A percentile compares a stretch with the other conserved stretches of the same genome.
These are phyloP conservation scores for Fusarium sp. DNA, from an alignment of 2,329 filamentous ascomycete genomes.

Conservation along the genomic window DNA sequence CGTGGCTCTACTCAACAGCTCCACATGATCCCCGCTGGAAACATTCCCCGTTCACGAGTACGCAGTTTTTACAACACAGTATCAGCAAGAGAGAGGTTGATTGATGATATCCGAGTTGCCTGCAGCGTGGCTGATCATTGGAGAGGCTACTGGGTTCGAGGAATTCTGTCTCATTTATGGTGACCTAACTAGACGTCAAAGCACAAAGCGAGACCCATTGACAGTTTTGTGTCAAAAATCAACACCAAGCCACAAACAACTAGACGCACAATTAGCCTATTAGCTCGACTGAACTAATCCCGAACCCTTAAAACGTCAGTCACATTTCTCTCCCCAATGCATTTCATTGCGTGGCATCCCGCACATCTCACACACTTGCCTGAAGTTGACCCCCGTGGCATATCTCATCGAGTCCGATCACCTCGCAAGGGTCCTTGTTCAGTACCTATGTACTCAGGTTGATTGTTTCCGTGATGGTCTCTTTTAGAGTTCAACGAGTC, in stretches of 20 bases:
- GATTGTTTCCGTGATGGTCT: slow-evolving; percentile 1
- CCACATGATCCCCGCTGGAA: slow-evolving; percentile 23
- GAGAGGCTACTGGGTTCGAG: neutral
- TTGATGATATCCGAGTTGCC: neutral
- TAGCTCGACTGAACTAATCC: neutral
- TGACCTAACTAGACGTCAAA: neutral
- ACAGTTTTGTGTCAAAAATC: slow-evolving; percentile 1
- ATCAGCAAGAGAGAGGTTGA: neutral
- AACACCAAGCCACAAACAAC: neutral
- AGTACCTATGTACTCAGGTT: neutral
- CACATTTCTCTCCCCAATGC: slow-evolving; percentile 10
- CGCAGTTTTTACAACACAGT: slow-evolving; percentile 7
- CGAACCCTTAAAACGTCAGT: slow-evolving; percentile 1
- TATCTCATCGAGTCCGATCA: slow-evolving; percentile 33
- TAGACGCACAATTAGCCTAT: slow-evolving; percentile 1
- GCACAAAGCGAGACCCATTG: neutral
- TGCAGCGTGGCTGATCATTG: neutral
- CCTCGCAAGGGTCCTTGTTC: slow-evolving; percentile 22
- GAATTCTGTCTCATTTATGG: slow-evolving; percentile 2
- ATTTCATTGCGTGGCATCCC: slow-evolving; percentile 16
- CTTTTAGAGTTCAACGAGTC: slow-evolving; percentile 5
- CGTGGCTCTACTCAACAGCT: slow-evolving; percentile 8
- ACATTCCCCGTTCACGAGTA: slow-evolving; percentile 21
- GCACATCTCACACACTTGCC: slow-evolving; percentile 26
- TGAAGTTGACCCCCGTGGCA: slow-evolving; percentile 18